Conservation (phyloP, 345 rosid genomes). For the Sonneratia alba region DNA sequence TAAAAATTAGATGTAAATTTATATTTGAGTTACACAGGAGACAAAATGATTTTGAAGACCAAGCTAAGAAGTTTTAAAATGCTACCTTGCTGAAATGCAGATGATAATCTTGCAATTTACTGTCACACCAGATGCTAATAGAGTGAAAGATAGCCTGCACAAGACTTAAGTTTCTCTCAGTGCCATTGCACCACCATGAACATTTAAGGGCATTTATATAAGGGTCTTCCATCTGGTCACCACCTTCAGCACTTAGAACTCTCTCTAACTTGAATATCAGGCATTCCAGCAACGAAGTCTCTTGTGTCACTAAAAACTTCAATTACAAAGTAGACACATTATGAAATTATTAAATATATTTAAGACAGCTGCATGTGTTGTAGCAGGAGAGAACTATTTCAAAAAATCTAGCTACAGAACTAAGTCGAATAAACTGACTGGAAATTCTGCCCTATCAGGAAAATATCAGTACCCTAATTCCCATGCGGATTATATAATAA, state of each 20-base stretch:
- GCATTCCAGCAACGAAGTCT: constrained; percentile 50
- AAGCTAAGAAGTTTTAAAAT: constrained; percentile 14
- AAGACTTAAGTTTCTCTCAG: constrained; percentile 33
- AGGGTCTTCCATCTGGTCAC: constrained; percentile 40
- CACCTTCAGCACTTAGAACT: constrained; percentile 32
- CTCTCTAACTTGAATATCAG: constrained; percentile 53
- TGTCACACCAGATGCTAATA: constrained; percentile 67
- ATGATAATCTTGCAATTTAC: constrained; percentile 73
- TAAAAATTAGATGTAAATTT: not conserved
- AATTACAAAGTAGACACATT: constrained; percentile 10
- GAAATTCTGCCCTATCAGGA: not conserved
- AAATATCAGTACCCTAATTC: not conserved
- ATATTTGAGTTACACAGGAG: not conserved
- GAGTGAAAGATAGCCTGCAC: constrained; percentile 48
- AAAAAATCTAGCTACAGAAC: not conserved
- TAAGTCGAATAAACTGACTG: not conserved
- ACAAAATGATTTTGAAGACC: not conserved
- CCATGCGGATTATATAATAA: not conserved
- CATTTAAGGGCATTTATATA: constrained; percentile 53
- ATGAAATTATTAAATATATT: not conserved
- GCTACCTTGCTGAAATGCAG: constrained; percentile 69
- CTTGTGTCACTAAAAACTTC: constrained; percentile 76
- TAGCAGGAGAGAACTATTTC: not conserved
- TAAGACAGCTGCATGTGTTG: not conserved
- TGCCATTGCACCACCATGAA: constrained; percentile 33